Evolutionary conservation across 2,329 filamentous ascomycete genomes (phyloP).

Genomic region (Colletotrichum coccodes): DNA sequence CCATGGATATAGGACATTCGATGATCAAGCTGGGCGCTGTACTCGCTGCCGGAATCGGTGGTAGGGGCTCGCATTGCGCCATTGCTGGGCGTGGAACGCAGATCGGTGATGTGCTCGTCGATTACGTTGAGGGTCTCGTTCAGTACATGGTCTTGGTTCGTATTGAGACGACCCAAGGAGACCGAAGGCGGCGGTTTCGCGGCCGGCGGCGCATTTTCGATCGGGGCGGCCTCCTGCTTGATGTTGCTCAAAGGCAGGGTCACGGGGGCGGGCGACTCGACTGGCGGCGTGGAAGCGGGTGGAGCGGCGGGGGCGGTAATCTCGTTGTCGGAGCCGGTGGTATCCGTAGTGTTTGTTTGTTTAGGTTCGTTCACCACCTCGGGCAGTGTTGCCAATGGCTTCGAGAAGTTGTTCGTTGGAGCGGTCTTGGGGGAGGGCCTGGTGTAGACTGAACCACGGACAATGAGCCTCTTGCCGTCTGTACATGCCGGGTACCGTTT

Average conservation of each 20-base stretch:
- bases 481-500: constrained; percentile 33
- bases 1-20: constrained; percentile 92
- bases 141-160: constrained; percentile 77
- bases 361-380: constrained; percentile 42
- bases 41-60: constrained; percentile 89
- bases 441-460: constrained; percentile 66
- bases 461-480: constrained; percentile 12
- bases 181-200: constrained; percentile 31
- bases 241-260: constrained; percentile 53
- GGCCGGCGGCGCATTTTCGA: constrained; percentile 49
- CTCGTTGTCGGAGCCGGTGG: not conserved
- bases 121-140: constrained; percentile 96
- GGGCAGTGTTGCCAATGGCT: constrained; percentile 42
- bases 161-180: constrained; percentile 49
- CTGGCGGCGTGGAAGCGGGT: constrained; percentile 37
- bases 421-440: constrained; percentile 62
- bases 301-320: constrained; percentile 15
- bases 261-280: constrained; percentile 45
- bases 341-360: constrained; percentile 22
- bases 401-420: constrained; percentile 40
- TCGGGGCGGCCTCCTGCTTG: constrained; percentile 45
- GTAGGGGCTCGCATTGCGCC: constrained; percentile 62
- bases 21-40: constrained; percentile 81
- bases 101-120: constrained; percentile 94
- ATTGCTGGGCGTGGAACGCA: constrained; percentile 67